phyloP scores from a whole-genome alignment of 1,284 basidiomycete genomes.

The Cryptococcus sp. region DNA sequence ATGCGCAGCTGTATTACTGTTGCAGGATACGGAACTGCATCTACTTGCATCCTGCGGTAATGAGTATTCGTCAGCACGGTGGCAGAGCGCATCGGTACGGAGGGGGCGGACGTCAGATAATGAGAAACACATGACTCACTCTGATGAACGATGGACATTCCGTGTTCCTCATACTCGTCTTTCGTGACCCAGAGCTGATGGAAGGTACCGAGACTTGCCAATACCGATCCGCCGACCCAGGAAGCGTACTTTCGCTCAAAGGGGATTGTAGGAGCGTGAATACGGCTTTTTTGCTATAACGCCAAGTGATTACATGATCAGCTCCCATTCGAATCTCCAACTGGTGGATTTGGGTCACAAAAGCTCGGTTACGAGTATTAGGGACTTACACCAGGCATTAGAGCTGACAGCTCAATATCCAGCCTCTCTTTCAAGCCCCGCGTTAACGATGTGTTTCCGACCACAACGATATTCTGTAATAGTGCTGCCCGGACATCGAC shows the following conservation, averaged over 20 bases:
- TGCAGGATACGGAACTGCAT: neutral
- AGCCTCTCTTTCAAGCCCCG: conserved; percentile 85
- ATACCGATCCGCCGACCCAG: conserved; percentile 91
- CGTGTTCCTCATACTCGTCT: conserved; percentile 79
- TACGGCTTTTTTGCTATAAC: conserved; percentile 63
- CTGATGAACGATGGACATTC: conserved; percentile 52
- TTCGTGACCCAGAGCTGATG: conserved; percentile 93
- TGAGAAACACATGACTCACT: conserved; percentile 30
- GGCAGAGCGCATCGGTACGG: neutral
- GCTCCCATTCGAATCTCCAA: neutral
- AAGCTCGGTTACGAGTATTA: neutral
- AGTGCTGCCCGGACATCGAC: conserved; percentile 87
- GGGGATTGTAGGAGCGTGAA: conserved; percentile 85
- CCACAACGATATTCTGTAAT: conserved; percentile 89
- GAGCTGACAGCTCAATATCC: conserved; percentile 71
- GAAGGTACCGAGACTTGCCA: conserved; percentile 91
- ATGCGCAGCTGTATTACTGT: neutral
- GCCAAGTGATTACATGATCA: neutral
- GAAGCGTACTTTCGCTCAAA: conserved; percentile 83
- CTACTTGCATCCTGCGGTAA: conserved; percentile 19
- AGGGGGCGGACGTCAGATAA: neutral
- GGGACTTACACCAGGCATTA: conserved; percentile 73
- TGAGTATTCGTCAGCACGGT: neutral
- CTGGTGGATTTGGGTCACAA: neutral
- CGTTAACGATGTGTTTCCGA: conserved; percentile 86